A percentile compares a stretch with the other conserved stretches of the same genome.
These are phyloP conservation scores for Pestalotiopsis sp. DNA, from an alignment of 2,329 filamentous ascomycete genomes.

Conservation along the genomic window DNA sequence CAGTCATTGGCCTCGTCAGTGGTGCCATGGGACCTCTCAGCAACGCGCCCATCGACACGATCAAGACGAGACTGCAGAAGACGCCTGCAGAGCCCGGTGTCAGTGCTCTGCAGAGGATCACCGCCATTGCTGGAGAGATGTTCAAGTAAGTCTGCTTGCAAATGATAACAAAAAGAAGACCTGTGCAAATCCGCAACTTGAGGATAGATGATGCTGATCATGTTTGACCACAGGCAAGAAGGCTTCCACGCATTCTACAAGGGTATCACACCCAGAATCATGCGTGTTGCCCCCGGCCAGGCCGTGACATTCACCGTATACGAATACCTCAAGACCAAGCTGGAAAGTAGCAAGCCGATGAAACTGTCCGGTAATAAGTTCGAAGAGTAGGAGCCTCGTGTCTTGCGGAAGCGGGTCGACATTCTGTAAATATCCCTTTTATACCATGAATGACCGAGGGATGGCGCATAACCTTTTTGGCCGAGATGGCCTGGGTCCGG, in stretches of 20 bases:
- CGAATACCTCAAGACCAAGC: slow-evolving; percentile 73
- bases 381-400: slow-evolving; percentile 58
- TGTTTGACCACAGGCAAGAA: slow-evolving; percentile 69
- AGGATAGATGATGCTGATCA: background rate
- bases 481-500: background rate
- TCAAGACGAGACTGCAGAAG: slow-evolving; percentile 96
- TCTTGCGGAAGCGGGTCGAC: background rate
- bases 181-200: background rate
- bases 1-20: slow-evolving; percentile 84
- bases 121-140: slow-evolving; percentile 78
- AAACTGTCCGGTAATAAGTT: slow-evolving; percentile 64
- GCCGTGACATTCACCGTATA: slow-evolving; percentile 79
- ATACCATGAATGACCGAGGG: background rate
- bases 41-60: slow-evolving; percentile 97
- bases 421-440: background rate
- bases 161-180: no score
- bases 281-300: slow-evolving; percentile 96
- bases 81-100: slow-evolving; percentile 81
- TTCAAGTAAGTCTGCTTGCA: slow-evolving; percentile 61
- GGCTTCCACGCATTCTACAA: slow-evolving; percentile 97
- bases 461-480: background rate
- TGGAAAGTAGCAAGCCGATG: slow-evolving; percentile 67
- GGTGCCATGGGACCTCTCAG: slow-evolving; percentile 95
- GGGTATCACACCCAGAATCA: slow-evolving; percentile 95
- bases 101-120: slow-evolving; percentile 78